Base-by-base conservation (phyloP, 345 rosid species). In the Arabis hirsuta region DNA sequence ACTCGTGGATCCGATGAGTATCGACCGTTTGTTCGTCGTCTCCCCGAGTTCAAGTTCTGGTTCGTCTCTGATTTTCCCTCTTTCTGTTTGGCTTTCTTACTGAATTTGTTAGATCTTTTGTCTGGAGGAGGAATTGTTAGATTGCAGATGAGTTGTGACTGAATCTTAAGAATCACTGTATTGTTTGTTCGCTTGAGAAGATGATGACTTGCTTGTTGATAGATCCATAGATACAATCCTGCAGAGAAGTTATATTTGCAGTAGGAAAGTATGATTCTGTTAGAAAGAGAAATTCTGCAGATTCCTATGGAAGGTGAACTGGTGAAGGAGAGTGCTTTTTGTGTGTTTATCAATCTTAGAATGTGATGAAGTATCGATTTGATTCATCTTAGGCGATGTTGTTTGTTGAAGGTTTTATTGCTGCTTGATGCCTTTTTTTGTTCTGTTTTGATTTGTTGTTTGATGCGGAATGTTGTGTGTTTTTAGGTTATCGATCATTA, bases 1-100 rank as follows among this genome's bases (percentile, higher is more conserved):
- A 90, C 93, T 50, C 91, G 90, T 6, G 76, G 87, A 81, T 88
- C 98, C 66, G 98, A 92, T 38, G 98, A 92, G 86, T 92, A 88
- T 75, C 83, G 99, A 16, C 97, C 99, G 10, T 95, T 95, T 53
- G 93, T 87, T 58, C 95, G 96, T 38, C 95, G 96, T 58, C 82
- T 92, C n/a, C 93, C 96, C 0, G 96, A 92, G 75, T 92, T 92
- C 84, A 90, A 88, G 79, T 92, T 87, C 87, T 90, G 98, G 96
- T 90, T 69, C 48, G 78, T 62, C 14, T 54, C 56, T 34, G 24
- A 29, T 22, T 54, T 31, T 67, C 2, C 12, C 29, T 12, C 20
- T 8, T 53, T 31, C 3, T 50, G 61, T 53, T 12, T 53, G 7
- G 27, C 59, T 31, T 41, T 11, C 27, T 2, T 2, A 51, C 1